Conservation (phyloP, 345 rosid species). For the Durio zibethinus region DNA sequence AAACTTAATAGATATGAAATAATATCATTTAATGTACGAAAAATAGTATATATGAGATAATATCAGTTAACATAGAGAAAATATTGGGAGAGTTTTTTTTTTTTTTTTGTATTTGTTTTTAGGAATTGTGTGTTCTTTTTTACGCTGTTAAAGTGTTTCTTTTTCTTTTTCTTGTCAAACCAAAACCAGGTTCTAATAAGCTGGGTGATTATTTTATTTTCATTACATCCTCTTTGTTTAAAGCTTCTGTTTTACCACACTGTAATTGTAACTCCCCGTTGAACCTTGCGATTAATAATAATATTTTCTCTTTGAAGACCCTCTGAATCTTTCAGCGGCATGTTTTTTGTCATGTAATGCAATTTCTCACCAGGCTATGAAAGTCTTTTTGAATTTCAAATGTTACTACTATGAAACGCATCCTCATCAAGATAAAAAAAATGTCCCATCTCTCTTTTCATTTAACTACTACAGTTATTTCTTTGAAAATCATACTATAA, state of each 20-base stretch:
- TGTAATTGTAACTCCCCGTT: not conserved
- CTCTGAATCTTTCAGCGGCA: constrained; percentile 28
- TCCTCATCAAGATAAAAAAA: not conserved
- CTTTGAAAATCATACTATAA: not conserved
- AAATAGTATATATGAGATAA: too few species aligned
- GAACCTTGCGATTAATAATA: not conserved
- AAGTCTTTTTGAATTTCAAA: constrained; percentile 26
- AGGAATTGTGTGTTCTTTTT: not conserved
- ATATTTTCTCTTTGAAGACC: not conserved
- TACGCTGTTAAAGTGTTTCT: not conserved
- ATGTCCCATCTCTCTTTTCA: not conserved
- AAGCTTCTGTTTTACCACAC: not conserved
- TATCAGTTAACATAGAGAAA: too few species aligned
- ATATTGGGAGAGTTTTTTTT: not conserved
- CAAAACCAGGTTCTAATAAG: constrained; percentile 10
- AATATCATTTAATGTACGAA: too few species aligned
- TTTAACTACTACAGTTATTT: not conserved
- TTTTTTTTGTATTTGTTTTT: too few species aligned
- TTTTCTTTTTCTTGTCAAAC: not conserved
- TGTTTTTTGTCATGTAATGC: constrained; percentile 48
- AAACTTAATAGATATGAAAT: too few species aligned
- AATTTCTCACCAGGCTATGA: constrained; percentile 42
- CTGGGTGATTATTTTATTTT: not conserved
- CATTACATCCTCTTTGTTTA: not conserved
- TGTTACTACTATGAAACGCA: not conserved